phyloP scores from a whole-genome alignment of 768 basidiomycete genomes.

The Tulasnella sp. region DNA sequence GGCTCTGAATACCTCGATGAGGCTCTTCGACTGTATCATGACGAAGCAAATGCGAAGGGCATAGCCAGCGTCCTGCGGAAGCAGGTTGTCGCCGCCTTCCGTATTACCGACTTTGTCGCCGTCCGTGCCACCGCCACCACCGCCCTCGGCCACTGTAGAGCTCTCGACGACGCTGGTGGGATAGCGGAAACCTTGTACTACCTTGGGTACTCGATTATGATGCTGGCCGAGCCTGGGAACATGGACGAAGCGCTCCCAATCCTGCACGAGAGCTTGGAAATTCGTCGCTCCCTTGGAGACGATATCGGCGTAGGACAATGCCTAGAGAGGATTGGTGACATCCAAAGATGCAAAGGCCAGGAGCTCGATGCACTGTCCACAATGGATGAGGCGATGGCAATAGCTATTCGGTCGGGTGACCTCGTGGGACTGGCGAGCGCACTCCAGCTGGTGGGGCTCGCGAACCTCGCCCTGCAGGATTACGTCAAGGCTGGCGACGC shows the following conservation, averaged over 20 bases:
- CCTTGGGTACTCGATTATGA: neutral
- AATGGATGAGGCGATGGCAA: neutral
- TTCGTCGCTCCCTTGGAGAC: neutral
- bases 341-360: neutral
- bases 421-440: neutral
- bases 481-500: neutral
- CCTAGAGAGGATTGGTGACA: neutral
- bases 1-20: neutral
- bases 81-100: neutral
- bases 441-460: neutral
- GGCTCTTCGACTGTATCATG: neutral
- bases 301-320: neutral
- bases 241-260: neutral
- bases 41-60: neutral
- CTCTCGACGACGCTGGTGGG: neutral
- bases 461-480: neutral
- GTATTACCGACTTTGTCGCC: neutral
- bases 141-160: neutral
- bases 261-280: neutral
- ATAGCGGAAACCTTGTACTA: neutral
- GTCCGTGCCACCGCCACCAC: neutral
- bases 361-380: neutral
- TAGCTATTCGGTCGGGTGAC: neutral
- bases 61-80: neutral
- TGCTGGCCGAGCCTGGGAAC: neutral